phyloP scores from a whole-genome alignment of 768 basidiomycete species.

The Lactifluus hygrophoroides region DNA sequence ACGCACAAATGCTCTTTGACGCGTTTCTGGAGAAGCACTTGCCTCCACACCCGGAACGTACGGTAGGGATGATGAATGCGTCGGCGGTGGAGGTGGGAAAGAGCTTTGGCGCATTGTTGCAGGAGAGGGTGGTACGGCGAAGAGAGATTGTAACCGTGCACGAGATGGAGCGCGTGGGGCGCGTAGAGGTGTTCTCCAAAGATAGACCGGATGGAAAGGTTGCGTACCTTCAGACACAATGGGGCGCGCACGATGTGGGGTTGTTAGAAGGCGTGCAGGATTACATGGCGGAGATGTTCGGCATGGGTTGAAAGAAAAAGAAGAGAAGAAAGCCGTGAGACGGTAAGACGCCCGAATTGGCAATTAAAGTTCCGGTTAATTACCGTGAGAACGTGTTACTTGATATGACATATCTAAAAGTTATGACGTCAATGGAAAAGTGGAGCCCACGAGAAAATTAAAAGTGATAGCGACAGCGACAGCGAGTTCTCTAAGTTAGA shows the following conservation, averaged over 20 bases:
- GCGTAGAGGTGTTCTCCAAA: conserved; percentile 44
- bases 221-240: conserved; percentile 46
- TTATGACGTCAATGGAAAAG: background rate
- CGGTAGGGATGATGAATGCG: conserved; percentile 24
- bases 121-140: conserved; percentile 34
- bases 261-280: conserved; percentile 64
- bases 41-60: conserved; percentile 32
- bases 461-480: background rate
- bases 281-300: conserved; percentile 30
- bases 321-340: too few species aligned
- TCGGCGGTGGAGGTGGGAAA: conserved; percentile 36
- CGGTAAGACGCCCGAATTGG: too few species aligned
- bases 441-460: too few species aligned
- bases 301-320: conserved; percentile 5
- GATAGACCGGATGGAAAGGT: conserved; percentile 34
- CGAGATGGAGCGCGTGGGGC: conserved; percentile 41
- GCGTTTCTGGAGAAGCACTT: conserved; percentile 55
- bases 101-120: conserved; percentile 31
- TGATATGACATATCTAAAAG: background rate
- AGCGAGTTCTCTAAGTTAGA: background rate
- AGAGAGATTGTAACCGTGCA: conserved; percentile 38
- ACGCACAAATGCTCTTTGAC: conserved; percentile 62
- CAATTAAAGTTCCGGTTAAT: too few species aligned
- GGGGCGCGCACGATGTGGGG: conserved; percentile 55
- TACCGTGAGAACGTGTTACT: background rate